Percentiles rank a stretch among this genome's conserved stretches.
Conservation (phyloP, 495 filamentous ascomycete species). For the Cryomyces antarcticus region DNA sequence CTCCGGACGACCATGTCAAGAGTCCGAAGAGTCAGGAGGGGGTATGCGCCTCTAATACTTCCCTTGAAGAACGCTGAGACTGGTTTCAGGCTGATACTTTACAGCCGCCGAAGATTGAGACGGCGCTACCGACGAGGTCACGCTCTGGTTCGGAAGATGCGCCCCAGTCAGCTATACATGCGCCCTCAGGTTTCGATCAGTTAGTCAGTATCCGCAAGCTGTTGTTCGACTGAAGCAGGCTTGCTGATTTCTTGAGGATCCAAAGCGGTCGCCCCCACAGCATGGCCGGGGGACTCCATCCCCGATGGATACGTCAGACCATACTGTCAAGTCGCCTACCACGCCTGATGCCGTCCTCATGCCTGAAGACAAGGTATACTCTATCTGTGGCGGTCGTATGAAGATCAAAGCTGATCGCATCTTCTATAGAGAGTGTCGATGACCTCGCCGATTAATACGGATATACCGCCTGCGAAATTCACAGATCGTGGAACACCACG, state of each 20-base stretch:
- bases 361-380: constrained; percentile 13
- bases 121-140: constrained; percentile 29
- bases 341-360: constrained; percentile 3
- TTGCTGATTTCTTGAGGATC: constrained; percentile 7
- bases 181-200: constrained; percentile 53
- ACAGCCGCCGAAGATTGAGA: constrained; percentile 41
- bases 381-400: neutral
- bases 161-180: constrained; percentile 72
- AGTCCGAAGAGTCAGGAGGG: neutral
- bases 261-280: constrained; percentile 8
- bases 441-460: constrained; percentile 27
- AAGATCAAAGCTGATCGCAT: neutral
- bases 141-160: constrained; percentile 46
- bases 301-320: constrained; percentile 8
- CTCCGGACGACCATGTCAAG: too few relatives aligned
- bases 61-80: neutral
- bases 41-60: neutral
- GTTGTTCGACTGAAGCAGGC: constrained; percentile 2
- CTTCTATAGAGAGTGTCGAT: constrained; percentile 1
- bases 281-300: constrained; percentile 5
- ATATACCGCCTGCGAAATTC: constrained; percentile 39
- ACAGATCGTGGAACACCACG: constrained; percentile 57
- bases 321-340: constrained; percentile 7
- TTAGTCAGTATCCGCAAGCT: constrained; percentile 38
- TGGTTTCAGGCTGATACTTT: constrained; percentile 3